Base-by-base conservation (phyloP, 164 flowering plant genomes). In the Brasenia schreberi region DNA sequence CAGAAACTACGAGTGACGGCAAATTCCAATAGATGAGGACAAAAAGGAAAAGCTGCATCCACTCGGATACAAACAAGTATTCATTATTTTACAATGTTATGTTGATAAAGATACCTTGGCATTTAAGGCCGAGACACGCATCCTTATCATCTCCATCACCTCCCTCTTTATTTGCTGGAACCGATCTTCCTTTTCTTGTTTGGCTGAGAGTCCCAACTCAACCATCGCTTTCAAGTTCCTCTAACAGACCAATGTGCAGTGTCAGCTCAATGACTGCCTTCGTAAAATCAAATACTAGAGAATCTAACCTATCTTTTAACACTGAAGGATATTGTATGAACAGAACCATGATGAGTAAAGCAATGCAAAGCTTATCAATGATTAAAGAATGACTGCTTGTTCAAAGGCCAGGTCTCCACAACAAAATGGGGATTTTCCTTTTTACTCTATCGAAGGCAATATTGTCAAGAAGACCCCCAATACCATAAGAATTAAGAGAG, bases 91-190 rank as follows among this genome's bases (percentile, higher is more conserved):
- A 49, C 12, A 49, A 49, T 9, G 9, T 49, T 9, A 49, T 49
- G 56, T 5, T 4, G 10, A 61, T 12, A 62, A 64, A 19, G 68
- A 39, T 68, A 94, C 97, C 92, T 87, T 85, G 62, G 82, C 69
- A 75, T 81, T 85, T 27, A 81, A 42, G 61, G 79, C 69, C 12
- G 84, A 75, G 33, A 67, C 69, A 43, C 77, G 82, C 18, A 66
- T 65, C 70, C 70, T 84, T 65, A 95, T 82, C 96, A 92, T 88
- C 69, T 87, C 97, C 63, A 72, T 72, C 64, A 90, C 90, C 74
- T 95, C 99, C 66, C 78, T 86, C 70, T 95, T 95, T 66, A 82
- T 84, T 67, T 82, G 87, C 70, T 85, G 96, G 70, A 92, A 80
- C 74, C 77, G 81, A 79, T 75, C 76, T 68, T 86, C 92, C 72